Conservation (phyloP, 116 monocot genomes). For the Papilionanthe hybrid region DNA sequence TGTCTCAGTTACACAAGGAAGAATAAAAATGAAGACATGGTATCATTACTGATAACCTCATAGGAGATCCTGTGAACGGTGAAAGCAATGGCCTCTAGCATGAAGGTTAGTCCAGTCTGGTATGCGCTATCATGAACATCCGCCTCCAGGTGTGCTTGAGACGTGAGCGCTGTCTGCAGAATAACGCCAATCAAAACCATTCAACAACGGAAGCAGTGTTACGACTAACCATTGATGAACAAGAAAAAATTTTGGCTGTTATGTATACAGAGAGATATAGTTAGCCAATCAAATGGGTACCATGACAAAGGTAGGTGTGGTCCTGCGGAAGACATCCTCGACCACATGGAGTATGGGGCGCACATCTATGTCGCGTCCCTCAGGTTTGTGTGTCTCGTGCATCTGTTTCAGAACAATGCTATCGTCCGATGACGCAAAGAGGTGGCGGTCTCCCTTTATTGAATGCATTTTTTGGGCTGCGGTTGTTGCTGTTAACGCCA, state of each 20-base stretch:
- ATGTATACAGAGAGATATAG: background rate
- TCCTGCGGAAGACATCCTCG: conserved; percentile 49
- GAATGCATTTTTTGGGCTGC: conserved; percentile 35
- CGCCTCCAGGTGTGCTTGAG: conserved; percentile 20
- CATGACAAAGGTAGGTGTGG: conserved; percentile 41
- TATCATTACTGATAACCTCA: conserved; percentile 35
- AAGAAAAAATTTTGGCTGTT: background rate
- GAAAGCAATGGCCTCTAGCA: conserved; percentile 55
- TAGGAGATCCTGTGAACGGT: conserved; percentile 51
- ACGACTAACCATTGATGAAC: too few species aligned
- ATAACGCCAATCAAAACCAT: background rate
- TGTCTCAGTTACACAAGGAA: background rate
- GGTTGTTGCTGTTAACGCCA: conserved; percentile 10
- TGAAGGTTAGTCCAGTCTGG: conserved; percentile 5
- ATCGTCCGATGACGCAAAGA: conserved; percentile 68
- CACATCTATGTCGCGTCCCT: conserved; percentile 51
- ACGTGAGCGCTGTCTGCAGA: conserved; percentile 18
- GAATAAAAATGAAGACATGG: too few species aligned
- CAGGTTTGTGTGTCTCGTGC: conserved; percentile 56
- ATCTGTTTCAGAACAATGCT: conserved; percentile 61
- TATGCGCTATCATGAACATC: conserved; percentile 24
- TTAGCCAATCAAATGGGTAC: conserved; percentile 16
- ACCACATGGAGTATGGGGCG: conserved; percentile 40
- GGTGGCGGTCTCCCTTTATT: conserved; percentile 55
- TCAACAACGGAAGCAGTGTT: too few species aligned